These are phyloP conservation scores for Populus trichocarpa DNA, from an alignment of 441 rosid genomes.

Conservation along the genomic window DNA sequence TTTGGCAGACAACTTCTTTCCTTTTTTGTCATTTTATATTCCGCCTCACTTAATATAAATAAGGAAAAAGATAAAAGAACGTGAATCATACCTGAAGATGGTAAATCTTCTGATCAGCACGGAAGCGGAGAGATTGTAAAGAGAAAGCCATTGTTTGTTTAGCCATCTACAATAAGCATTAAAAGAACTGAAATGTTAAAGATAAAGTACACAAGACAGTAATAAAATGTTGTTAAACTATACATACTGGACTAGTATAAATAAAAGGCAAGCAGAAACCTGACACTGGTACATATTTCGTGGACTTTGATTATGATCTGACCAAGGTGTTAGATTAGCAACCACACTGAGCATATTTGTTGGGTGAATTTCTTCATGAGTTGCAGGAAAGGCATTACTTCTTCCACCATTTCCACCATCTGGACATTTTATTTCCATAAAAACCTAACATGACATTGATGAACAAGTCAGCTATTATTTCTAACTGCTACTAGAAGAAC, in stretches of 20 bases:
- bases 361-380: constrained; percentile 96
- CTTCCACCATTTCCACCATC: constrained; percentile 96
- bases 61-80: background rate
- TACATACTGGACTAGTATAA: background rate
- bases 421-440: constrained; percentile 95
- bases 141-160: constrained; percentile 98
- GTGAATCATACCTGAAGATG: constrained; percentile 72
- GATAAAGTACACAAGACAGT: constrained; percentile 1
- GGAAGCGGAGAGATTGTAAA: constrained; percentile 68
- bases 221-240: background rate
- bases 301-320: constrained; percentile 99
- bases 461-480: constrained; percentile 15
- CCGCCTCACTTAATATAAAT: background rate
- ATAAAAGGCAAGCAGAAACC: constrained; percentile 36
- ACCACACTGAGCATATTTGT: constrained; percentile 97
- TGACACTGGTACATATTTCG: constrained; percentile 99
- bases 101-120: constrained; percentile 96
- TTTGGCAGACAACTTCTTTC: background rate
- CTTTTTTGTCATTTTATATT: background rate
- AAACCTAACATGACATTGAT: constrained; percentile 49
- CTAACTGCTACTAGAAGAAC: constrained; percentile 5
- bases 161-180: constrained; percentile 63
- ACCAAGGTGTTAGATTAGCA: constrained; percentile 99
- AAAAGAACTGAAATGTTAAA: background rate
- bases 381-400: constrained; percentile 61